Conservation (phyloP, 768 basidiomycete species). For the Tylopilus subfusipes region DNA sequence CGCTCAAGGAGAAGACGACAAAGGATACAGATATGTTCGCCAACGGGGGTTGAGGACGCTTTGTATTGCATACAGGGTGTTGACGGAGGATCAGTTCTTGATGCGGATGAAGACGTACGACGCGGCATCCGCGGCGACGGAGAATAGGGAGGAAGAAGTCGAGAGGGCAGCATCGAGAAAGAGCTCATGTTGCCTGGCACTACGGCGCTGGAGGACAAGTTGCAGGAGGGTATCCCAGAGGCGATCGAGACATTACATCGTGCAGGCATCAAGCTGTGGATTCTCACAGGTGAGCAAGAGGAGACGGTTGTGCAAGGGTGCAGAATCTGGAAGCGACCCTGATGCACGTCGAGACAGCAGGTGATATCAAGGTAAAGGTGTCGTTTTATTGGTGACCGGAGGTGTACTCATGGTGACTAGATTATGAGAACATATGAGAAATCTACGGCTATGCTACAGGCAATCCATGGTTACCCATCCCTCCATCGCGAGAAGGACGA, state of each 20-base stretch:
- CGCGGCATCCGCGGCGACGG: slow-evolving; percentile 66
- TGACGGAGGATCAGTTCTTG: slow-evolving; percentile 82
- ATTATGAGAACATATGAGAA: slow-evolving; percentile 85
- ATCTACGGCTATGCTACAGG: slow-evolving; percentile 71
- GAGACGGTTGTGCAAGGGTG: too few species aligned
- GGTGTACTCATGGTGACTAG: slow-evolving; percentile 35
- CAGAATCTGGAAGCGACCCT: slow-evolving; percentile 74
- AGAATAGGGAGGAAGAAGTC: slow-evolving; percentile 86
- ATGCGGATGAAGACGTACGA: slow-evolving; percentile 81
- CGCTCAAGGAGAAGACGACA: slow-evolving; percentile 70
- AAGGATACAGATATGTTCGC: slow-evolving; percentile 93
- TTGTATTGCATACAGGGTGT: slow-evolving; percentile 77
- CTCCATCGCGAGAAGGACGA: slow-evolving; percentile 74
- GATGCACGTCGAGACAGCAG: slow-evolving; percentile 78
- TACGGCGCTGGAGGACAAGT: slow-evolving; percentile 94
- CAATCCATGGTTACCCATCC: slow-evolving; percentile 76
- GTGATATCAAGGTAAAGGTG: slow-evolving; percentile 72
- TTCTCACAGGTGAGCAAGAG: slow-evolving; percentile 72
- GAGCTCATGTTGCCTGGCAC: slow-evolving; percentile 84
- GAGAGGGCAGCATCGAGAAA: slow-evolving; percentile 87
- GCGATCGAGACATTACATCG: slow-evolving; percentile 88
- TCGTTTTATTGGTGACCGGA: not conserved
- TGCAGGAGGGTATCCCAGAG: slow-evolving; percentile 96
- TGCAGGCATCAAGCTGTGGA: slow-evolving; percentile 98
- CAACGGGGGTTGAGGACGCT: slow-evolving; percentile 90